Evolutionary conservation across 768 basidiomycete genomes (phyloP), one percentile per base, ranked within the genome.

Genomic region (Mycena vitilis): DNA sequence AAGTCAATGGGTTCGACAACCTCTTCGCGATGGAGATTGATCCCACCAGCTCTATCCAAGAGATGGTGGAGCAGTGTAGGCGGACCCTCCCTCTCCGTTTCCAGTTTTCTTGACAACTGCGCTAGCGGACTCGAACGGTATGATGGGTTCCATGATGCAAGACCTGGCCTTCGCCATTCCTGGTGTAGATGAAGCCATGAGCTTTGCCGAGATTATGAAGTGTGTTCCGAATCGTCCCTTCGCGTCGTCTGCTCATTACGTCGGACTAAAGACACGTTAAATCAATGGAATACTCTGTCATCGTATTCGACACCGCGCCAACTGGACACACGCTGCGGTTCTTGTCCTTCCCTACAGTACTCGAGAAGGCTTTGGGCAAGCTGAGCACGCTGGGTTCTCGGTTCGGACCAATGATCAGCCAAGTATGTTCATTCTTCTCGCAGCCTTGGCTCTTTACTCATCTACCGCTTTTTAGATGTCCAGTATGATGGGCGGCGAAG

Each of bases 141-240:
- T 97, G 85, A 99, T 99, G 97, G 95, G 95, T 53, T 90, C 92
- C 70, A 99, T 99, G 96, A 98, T 99, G 95, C 98, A 99, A 79
- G 98, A 99, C 81, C 87, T 99, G 51, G 98, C 98, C 0, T 99
- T 99, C 76, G 96, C 98, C 2, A 99, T 99, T 65, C 98, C 98
- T 0, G 98, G 98, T 81, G 97, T 99, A 15, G 98, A 99, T 75
- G 98, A 99, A 81, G 98, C 98, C 5, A 99, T 99, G 98, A 96
- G 95, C 71, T 99, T 99, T 74, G 98, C 98, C 0, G 98, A 99
- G 80, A 98, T 99, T 79, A 99, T 99, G 98, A 99, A 99, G 97
- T 98, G 66, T 65, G 89, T 81, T 60, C 22, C 38, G 25, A 54
- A 13, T 54, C 23, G 5, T 40, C 16, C 13, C 20, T 30, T 53